A percentile compares a stretch with the other conserved stretches of the same genome.
These are phyloP conservation scores for Lachancea lanzarotensis DNA, from an alignment of 805 yeast genomes.

Conservation along the genomic window DNA sequence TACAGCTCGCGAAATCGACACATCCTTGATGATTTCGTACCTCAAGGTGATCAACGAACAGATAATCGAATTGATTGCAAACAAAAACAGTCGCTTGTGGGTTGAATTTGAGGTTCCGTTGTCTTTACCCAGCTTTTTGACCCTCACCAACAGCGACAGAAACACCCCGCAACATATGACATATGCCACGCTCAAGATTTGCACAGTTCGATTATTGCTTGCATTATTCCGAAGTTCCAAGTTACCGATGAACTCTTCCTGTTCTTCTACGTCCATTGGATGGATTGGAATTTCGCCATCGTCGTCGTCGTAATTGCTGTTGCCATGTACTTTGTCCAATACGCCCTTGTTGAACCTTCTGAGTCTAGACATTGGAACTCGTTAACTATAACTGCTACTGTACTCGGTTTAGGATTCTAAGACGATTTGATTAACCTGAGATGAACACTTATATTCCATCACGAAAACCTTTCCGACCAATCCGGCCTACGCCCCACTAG, in stretches of 20 bases:
- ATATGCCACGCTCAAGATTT: slow-evolving; percentile 16
- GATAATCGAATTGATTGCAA: slow-evolving; percentile 19
- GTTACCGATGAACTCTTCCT: slow-evolving; percentile 26
- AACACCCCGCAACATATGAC: slow-evolving; percentile 22
- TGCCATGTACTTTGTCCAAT: slow-evolving; percentile 7
- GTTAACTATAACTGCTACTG: background rate
- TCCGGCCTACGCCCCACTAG: too few species aligned
- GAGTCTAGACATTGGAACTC: slow-evolving; percentile 20
- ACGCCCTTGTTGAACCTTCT: slow-evolving; percentile 17
- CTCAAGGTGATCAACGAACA: slow-evolving; percentile 24
- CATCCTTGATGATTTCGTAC: slow-evolving; percentile 23
- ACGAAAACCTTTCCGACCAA: background rate
- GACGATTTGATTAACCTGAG: background rate
- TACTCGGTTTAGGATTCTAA: background rate
- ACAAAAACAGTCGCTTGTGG: slow-evolving; percentile 6
- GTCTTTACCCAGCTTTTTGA: slow-evolving; percentile 8
- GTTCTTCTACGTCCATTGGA: slow-evolving; percentile 31
- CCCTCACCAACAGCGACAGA: slow-evolving; percentile 18
- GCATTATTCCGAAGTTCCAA: slow-evolving; percentile 20
- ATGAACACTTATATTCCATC: background rate
- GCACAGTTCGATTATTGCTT: slow-evolving; percentile 17
- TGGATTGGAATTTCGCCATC: slow-evolving; percentile 10
- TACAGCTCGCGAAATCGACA: slow-evolving; percentile 10
- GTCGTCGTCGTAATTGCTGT: slow-evolving; percentile 12
- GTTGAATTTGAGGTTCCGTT: background rate